These are phyloP conservation scores for Lipomyces starkeyi DNA, from an alignment of 805 yeast genomes.

Conservation along the genomic window DNA sequence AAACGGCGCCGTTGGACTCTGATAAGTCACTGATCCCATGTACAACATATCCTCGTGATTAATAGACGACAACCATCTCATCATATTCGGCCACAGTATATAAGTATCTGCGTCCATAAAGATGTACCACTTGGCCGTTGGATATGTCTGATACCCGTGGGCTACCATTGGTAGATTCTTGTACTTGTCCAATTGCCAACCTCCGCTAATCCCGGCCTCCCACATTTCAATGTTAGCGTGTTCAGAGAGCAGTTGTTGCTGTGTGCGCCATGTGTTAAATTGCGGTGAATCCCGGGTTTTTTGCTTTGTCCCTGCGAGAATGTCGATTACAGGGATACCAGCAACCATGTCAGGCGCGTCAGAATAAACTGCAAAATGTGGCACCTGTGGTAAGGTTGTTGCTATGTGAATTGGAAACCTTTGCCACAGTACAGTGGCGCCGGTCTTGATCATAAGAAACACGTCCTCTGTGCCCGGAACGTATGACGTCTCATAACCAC, in stretches of 20 bases:
- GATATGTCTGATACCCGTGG: slow-evolving; percentile 45
- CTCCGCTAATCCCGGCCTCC: slow-evolving; percentile 33
- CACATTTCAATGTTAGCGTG: slow-evolving; percentile 40
- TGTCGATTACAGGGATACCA: slow-evolving; percentile 46
- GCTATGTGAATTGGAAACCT: slow-evolving; percentile 39
- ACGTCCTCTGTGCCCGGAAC: slow-evolving; percentile 36
- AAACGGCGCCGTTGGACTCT: slow-evolving; percentile 37
- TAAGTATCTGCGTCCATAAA: slow-evolving; percentile 24
- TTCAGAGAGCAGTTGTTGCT: slow-evolving; percentile 38
- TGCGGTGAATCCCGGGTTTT: slow-evolving; percentile 24
- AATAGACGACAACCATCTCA: slow-evolving; percentile 36
- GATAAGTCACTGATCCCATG: slow-evolving; percentile 43
- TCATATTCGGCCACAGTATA: slow-evolving; percentile 43
- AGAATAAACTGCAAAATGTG: slow-evolving; percentile 47
- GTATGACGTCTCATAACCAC: slow-evolving; percentile 12
- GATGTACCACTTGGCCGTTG: slow-evolving; percentile 46
- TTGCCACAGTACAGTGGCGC: slow-evolving; percentile 43
- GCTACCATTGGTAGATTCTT: slow-evolving; percentile 49
- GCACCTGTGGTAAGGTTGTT: slow-evolving; percentile 45
- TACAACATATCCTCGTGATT: slow-evolving; percentile 44
- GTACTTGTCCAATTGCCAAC: slow-evolving; percentile 49
- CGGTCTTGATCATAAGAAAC: slow-evolving; percentile 48
- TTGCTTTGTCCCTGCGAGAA: slow-evolving; percentile 37
- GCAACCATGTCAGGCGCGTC: slow-evolving; percentile 46
- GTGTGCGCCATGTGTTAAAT: slow-evolving; percentile 42